Evolutionary conservation across 192 early-diverging fungal species (phyloP).

Genomic region (Entomortierella chlamydospora): DNA sequence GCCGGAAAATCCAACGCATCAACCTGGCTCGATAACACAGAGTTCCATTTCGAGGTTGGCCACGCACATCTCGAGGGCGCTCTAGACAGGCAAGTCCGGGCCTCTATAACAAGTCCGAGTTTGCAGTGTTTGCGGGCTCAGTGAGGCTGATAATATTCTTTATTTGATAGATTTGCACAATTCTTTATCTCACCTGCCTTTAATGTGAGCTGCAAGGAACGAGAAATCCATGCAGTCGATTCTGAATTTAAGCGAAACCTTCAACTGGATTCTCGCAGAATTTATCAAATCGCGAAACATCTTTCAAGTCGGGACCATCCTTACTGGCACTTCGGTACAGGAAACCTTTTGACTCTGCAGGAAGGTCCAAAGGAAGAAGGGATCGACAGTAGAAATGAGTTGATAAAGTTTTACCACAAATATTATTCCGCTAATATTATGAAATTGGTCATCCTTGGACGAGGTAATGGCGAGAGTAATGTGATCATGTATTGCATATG

Average conservation of each 20-base stretch:
- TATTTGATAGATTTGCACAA: constrained; percentile 70
- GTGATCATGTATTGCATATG: neutral
- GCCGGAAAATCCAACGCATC: constrained; percentile 64
- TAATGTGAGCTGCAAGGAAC: constrained; percentile 82
- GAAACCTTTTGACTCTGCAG: constrained; percentile 83
- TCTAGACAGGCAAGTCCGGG: constrained; percentile 58
- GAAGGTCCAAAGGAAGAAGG: constrained; percentile 69
- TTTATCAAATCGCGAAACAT: constrained; percentile 83
- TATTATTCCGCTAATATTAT: constrained; percentile 95
- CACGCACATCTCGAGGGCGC: constrained; percentile 61
- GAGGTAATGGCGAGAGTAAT: constrained; percentile 40
- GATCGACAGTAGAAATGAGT: constrained; percentile 79
- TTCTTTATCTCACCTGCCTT: constrained; percentile 94
- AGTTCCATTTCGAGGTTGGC: constrained; percentile 68
- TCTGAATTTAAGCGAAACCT: constrained; percentile 95
- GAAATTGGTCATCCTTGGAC: constrained; percentile 87
- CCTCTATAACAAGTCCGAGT: neutral
- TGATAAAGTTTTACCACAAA: constrained; percentile 84
- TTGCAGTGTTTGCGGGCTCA: neutral
- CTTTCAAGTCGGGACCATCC: constrained; percentile 79
- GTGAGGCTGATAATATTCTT: neutral
- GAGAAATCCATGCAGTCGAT: constrained; percentile 92
- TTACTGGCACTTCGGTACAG: constrained; percentile 87
- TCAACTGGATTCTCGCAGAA: constrained; percentile 84
- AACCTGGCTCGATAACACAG: constrained; percentile 60